These are phyloP conservation scores for Metschnikowia dekortorum DNA, from an alignment of 805 yeast genomes.

Conservation along the genomic window DNA sequence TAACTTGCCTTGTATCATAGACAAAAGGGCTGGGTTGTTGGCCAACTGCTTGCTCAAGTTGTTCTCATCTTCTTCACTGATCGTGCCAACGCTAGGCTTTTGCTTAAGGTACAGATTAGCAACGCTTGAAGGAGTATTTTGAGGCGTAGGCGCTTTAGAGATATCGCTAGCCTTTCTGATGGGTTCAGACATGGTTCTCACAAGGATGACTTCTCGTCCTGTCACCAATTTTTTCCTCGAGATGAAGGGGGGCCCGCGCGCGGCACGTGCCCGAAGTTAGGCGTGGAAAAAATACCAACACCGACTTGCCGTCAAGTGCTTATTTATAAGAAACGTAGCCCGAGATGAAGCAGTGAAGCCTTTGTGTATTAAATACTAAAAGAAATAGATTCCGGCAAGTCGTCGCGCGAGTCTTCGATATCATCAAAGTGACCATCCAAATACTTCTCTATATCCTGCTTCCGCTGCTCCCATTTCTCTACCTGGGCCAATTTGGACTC, in stretches of 20 bases:
- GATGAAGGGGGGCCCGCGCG: slow-evolving; percentile 8
- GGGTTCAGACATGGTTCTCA: slow-evolving; percentile 69
- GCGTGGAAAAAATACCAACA: background rate
- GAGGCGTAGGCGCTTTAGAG: slow-evolving; percentile 96
- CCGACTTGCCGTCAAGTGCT: background rate
- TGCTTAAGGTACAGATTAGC: slow-evolving; percentile 67
- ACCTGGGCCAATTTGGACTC: slow-evolving; percentile 57
- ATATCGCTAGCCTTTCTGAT: slow-evolving; percentile 74
- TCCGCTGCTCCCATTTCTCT: slow-evolving; percentile 55
- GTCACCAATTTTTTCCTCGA: slow-evolving; percentile 6
- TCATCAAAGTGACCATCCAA: slow-evolving; percentile 38
- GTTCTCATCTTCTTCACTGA: slow-evolving; percentile 48
- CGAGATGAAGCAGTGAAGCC: background rate
- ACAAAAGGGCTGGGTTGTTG: slow-evolving; percentile 75
- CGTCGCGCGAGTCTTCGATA: slow-evolving; percentile 11
- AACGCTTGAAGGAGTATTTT: slow-evolving; percentile 92
- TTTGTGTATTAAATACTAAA: slow-evolving; percentile 7
- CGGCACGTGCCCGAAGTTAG: background rate
- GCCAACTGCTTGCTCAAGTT: slow-evolving; percentile 48
- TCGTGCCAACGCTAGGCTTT: slow-evolving; percentile 57
- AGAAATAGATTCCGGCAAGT: slow-evolving; percentile 7
- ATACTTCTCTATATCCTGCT: slow-evolving; percentile 50
- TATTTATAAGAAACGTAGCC: background rate
- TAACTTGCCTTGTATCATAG: slow-evolving; percentile 86
- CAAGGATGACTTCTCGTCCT: background rate